Conservation (phyloP, 139 green algal genomes). For the Tetradesmus obliquus region DNA sequence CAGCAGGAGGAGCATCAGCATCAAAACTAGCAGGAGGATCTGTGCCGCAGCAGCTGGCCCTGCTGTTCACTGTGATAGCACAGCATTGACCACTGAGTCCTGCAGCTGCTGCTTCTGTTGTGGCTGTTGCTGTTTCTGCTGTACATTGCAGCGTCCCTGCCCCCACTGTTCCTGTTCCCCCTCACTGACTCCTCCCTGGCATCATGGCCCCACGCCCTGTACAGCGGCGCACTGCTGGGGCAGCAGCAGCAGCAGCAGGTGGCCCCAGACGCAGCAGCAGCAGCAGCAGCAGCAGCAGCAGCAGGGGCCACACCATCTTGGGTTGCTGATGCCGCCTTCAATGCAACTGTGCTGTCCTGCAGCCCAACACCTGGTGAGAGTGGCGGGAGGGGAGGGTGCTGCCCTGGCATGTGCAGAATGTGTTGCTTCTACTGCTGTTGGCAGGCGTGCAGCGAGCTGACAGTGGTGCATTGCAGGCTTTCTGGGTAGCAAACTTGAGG, state of each 20-base stretch:
- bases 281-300: neutral
- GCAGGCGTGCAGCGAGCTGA: constrained; percentile 7
- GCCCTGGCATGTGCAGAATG: too few species aligned
- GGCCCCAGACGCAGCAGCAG: neutral
- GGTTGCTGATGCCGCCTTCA: neutral
- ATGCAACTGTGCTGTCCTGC: constrained; percentile 11
- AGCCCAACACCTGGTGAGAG: neutral
- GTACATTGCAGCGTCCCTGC: neutral
- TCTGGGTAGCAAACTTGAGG: too few species aligned
- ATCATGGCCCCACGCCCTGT: neutral
- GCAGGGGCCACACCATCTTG: neutral
- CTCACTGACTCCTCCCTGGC: neutral
- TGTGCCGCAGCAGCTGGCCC: neutral
- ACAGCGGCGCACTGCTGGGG: neutral
- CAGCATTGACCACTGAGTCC: neutral
- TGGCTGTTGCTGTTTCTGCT: constrained; percentile 6
- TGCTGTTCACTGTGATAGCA: neutral
- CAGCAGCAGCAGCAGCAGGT: neutral
- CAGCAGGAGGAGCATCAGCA: neutral
- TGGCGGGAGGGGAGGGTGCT: neutral
- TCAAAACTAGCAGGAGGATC: neutral
- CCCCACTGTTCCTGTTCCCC: neutral
- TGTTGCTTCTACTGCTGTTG: neutral
- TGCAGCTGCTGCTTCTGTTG: neutral
- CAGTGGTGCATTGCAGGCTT: neutral